Evolutionary conservation across 257 asterid species (phyloP), one percentile per base, ranked within the genome.

Genomic region (Solanum piurae): DNA sequence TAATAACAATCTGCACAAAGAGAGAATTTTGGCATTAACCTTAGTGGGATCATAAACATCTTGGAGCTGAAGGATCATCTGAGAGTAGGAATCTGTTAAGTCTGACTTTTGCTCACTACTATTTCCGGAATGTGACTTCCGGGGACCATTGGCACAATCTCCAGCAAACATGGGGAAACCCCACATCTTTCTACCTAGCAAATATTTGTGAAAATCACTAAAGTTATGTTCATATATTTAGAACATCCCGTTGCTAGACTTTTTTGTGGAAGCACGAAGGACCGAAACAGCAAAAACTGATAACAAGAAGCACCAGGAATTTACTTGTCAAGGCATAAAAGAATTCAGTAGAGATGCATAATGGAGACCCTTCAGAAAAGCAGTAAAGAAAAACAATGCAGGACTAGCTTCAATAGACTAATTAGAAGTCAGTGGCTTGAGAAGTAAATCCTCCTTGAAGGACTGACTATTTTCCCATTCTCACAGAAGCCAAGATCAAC

Each of bases 61-160:
- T 37, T 96, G 98, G 89, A 97, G 99, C 93, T 95, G 98, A 90
- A 97, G 98, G 89, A 97, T 96, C 99, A 97, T 95, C 86, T 97
- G 98, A 38, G 99, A 96, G 91, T 96, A 96, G 49, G 94, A 88
- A 91, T 96, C 98, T n/a, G 98, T 91, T 36, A 97, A 91, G 87
- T 97, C 99, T 27, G 86, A 89, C 89, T 93, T 96, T 83, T 90
- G 98, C 77, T 97, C 98, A 49, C 94, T 88, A 87, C 87, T 90
- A 6, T 95, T 88, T 77, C 95, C 98, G 18, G 93, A 42, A 49
- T 87, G 91, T 1, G 98, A 95, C 90, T 88, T 95, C 88, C 92
- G 87, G 79, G 93, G 93, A 77, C 98, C 95, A 90, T 91, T 93
- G 75, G 99, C 99, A 90, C 99, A 97, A 85, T 97, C 99, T 75